Conservation (phyloP, 2,329 filamentous ascomycete genomes). For the Raffaelea deltoideospora region DNA sequence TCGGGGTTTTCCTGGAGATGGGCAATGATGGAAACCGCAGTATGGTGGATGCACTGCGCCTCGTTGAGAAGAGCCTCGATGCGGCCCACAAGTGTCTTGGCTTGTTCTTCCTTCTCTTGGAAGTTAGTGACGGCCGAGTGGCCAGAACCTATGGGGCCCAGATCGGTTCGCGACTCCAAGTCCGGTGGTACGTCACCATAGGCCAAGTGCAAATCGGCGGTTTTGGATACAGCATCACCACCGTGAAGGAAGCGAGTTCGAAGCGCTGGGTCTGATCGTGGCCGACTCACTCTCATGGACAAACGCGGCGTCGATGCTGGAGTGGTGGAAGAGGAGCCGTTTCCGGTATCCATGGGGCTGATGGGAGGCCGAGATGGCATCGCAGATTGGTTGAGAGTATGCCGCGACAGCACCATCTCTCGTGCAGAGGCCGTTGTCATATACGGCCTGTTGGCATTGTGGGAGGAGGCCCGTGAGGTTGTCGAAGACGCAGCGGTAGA, state of each 20-base stretch:
- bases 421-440: constrained; percentile 14
- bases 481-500: constrained; percentile 28
- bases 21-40: constrained; percentile 66
- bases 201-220: constrained; percentile 81
- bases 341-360: not conserved
- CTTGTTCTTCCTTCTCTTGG: constrained; percentile 36
- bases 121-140: constrained; percentile 31
- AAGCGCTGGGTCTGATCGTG: constrained; percentile 24
- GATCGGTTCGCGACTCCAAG: constrained; percentile 33
- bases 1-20: constrained; percentile 61
- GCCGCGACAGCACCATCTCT: constrained; percentile 27
- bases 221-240: constrained; percentile 19
- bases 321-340: not conserved
- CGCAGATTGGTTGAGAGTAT: constrained; percentile 15
- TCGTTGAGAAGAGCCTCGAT: constrained; percentile 72
- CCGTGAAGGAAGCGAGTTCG: constrained; percentile 5
- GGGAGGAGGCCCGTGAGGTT: constrained; percentile 19
- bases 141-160: constrained; percentile 16
- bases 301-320: constrained; percentile 11
- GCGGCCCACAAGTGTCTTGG: constrained; percentile 45
- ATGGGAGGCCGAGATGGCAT: too few relatives aligned
- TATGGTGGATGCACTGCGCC: constrained; percentile 76
- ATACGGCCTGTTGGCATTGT: constrained; percentile 15
- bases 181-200: constrained; percentile 73
- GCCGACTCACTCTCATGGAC: constrained; percentile 19